Evolutionary conservation across 768 basidiomycete genomes (phyloP).

Genomic region (Thelephora aurantiotincta): DNA sequence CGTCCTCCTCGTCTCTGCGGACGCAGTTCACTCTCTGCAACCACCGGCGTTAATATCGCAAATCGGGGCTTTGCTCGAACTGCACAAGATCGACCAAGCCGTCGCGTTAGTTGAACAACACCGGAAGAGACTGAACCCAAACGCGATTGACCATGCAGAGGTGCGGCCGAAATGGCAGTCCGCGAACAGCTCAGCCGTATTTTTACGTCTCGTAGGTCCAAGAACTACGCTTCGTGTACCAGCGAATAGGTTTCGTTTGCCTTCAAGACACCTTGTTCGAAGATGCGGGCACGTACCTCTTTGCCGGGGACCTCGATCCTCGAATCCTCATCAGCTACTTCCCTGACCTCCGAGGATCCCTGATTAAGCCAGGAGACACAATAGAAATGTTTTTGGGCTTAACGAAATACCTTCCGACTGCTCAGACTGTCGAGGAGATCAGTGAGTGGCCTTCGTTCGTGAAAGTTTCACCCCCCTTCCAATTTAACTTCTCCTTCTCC

Average conservation of each 20-base stretch:
- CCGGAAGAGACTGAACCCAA: constrained; percentile 40
- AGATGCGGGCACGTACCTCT: constrained; percentile 67
- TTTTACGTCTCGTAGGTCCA: constrained; percentile 29
- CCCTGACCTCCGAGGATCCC: constrained; percentile 53
- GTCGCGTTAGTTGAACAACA: constrained; percentile 46
- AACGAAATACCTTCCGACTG: constrained; percentile 51
- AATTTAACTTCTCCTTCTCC: constrained; percentile 8
- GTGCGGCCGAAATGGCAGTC: constrained; percentile 17
- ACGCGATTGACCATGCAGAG: constrained; percentile 37
- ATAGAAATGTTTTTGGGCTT: constrained; percentile 68
- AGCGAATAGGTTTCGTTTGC: constrained; percentile 69
- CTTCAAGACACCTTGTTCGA: constrained; percentile 72
- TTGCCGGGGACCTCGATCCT: constrained; percentile 74
- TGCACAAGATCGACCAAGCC: constrained; percentile 51
- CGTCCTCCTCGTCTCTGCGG: constrained; percentile 46
- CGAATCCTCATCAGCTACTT: constrained; percentile 72
- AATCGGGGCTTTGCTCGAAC: constrained; percentile 51
- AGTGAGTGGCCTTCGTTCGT: constrained; percentile 41
- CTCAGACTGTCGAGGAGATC: constrained; percentile 66
- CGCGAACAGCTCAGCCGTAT: neutral
- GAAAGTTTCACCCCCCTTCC: neutral
- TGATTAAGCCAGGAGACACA: constrained; percentile 40
- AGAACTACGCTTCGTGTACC: constrained; percentile 66
- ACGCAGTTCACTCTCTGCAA: constrained; percentile 50
- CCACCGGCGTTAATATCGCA: constrained; percentile 63